Evolutionary conservation across 2,329 filamentous ascomycete genomes (phyloP).

Genomic region (Aspergillus pseudoterreus): DNA sequence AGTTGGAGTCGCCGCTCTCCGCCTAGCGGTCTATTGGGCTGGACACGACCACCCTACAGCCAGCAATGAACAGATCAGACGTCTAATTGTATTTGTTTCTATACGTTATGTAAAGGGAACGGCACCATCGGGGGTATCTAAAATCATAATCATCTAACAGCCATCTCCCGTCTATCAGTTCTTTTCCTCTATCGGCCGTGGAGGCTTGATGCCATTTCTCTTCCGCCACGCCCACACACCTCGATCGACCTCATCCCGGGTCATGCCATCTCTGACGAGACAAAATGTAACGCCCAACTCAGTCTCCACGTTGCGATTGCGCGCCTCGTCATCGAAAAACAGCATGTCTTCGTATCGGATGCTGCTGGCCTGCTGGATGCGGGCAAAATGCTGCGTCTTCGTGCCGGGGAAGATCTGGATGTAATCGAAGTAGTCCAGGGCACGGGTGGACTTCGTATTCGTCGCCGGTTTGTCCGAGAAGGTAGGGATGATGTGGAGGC

Average conservation of each 20-base stretch:
- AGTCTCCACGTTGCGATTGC: constrained; percentile 76
- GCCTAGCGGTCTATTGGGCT: too few species aligned
- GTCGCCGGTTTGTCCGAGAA: constrained; percentile 38
- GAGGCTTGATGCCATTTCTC: constrained; percentile 53
- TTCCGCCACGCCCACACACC: constrained; percentile 80
- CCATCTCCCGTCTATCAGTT: neutral
- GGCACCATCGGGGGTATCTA: neutral
- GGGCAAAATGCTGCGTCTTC: constrained; percentile 82
- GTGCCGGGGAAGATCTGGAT: constrained; percentile 66
- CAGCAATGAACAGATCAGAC: too few species aligned
- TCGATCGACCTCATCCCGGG: constrained; percentile 69
- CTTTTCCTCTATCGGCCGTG: neutral
- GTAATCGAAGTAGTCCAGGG: constrained; percentile 54
- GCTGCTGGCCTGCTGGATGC: constrained; percentile 66
- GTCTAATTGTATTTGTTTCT: too few species aligned
- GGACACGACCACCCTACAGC: too few species aligned
- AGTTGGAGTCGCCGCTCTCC: neutral
- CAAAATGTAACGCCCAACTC: constrained; percentile 78
- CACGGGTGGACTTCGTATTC: constrained; percentile 46
- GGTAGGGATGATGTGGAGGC: constrained; percentile 59
- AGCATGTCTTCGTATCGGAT: constrained; percentile 79
- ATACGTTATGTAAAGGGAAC: neutral
- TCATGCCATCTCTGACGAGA: constrained; percentile 75
- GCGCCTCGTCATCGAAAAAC: constrained; percentile 89
- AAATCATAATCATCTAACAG: neutral